Conservation (phyloP, 140 eudicot species). For the Anethum foeniculum region DNA sequence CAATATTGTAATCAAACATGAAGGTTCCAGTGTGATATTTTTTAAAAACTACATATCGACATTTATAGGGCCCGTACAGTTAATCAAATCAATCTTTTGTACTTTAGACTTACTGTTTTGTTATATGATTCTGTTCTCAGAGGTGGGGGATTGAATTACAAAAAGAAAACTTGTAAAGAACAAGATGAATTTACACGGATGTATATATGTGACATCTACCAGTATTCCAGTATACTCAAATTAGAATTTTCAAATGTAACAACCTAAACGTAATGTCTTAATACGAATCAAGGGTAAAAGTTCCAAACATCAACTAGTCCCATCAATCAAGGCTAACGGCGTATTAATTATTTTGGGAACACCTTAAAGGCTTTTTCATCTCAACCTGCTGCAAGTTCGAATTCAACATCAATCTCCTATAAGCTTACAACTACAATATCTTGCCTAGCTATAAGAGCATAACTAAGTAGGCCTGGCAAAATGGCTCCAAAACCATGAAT, state of each 20-base stretch:
- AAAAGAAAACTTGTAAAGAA: neutral
- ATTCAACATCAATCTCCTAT: neutral
- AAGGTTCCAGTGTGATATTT: neutral
- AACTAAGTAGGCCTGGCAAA: neutral
- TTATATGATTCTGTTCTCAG: neutral
- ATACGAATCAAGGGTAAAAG: neutral
- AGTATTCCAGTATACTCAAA: neutral
- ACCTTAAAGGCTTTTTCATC: neutral
- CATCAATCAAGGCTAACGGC: too few relatives aligned
- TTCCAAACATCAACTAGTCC: neutral
- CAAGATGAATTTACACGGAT: neutral
- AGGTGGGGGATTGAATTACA: neutral
- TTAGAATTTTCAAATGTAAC: neutral
- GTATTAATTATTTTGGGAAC: neutral
- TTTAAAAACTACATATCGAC: neutral
- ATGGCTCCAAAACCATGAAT: too few relatives aligned
- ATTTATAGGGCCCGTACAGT: neutral
- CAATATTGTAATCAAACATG: neutral
- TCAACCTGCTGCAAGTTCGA: neutral
- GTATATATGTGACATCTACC: neutral
- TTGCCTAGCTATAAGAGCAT: neutral
- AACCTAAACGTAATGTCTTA: neutral
- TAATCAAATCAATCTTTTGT: neutral
- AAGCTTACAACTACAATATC: neutral
- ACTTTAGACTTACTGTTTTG: neutral